Evolutionary conservation across 164 flowering plant genomes (phyloP), one percentile per base, ranked within the genome.

Genomic region (Protea cynaroides): DNA sequence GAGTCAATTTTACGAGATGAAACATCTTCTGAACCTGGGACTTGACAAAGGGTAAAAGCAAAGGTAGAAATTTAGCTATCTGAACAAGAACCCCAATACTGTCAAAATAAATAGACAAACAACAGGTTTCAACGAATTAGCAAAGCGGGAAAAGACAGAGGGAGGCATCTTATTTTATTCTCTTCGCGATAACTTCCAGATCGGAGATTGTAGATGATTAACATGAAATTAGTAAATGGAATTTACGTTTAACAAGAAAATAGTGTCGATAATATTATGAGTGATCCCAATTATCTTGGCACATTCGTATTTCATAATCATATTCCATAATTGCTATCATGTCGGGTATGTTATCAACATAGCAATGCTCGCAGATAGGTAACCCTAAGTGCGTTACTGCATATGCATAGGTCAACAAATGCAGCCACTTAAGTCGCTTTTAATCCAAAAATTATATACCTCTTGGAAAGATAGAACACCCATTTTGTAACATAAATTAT

Each of bases 1-100:
- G 34, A 59, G 40, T 60, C 73, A 47, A 61, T 46, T 44, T 78
- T 37, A 21, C 51, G 64, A 22, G 74, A 58, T 36, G 63, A 17
- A 50, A 38, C 64, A 60, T 74, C 76, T 58, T 69, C 73, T 60
- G 73, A 61, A 66, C 71, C 76, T 69, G 69, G 13, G 1, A 59
- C 29, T 52, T 13, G 38, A 51, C 34, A 8, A 25, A 37, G 24
- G 43, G 9, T 43, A 54, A 54, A 37, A 66, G 63, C 58, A 64
- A 24, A 65, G n/a, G 14, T 9, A n/a, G 58, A 29, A 66, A 56
- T 10, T 54, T 18, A 46, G 22, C 46, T 15, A 37, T 25, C 37
- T 54, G 14, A 54, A 64, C 43, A 25, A 64, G 58, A 52, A 34
- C 8, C 7, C 0, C 17, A 54, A 24, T 56, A 56, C 58, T 18